Evolutionary conservation across 2,329 filamentous ascomycete genomes (phyloP).

Genomic region (Aureobasidium pullulans): DNA sequence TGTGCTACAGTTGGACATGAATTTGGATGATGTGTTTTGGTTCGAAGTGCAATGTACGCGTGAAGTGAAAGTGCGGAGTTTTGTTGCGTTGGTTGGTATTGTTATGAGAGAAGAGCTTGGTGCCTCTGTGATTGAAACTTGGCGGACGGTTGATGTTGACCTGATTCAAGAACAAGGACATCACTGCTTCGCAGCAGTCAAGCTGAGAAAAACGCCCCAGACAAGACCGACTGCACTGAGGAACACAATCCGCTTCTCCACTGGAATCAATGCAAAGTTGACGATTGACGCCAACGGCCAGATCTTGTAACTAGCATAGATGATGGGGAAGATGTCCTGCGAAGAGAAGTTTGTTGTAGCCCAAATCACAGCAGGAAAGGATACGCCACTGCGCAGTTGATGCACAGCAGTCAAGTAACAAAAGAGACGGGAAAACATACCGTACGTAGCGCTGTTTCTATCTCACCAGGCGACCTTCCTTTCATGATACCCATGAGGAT

Average conservation of each 20-base stretch:
- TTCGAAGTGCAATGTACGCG: no score
- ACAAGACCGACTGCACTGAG: slow-evolving; percentile 62
- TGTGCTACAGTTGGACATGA: no score
- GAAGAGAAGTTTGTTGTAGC: neutral
- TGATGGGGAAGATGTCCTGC: slow-evolving; percentile 39
- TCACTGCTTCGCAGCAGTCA: slow-evolving; percentile 28
- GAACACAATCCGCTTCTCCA: slow-evolving; percentile 62
- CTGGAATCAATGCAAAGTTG: slow-evolving; percentile 63
- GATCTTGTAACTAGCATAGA: slow-evolving; percentile 62
- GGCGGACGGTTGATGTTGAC: no score
- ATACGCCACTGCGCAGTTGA: neutral
- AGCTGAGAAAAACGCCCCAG: slow-evolving; percentile 70
- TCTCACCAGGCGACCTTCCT: slow-evolving; percentile 8
- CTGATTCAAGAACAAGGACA: no score
- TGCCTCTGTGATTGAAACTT: no score
- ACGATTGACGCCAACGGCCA: slow-evolving; percentile 64
- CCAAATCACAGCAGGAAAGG: neutral
- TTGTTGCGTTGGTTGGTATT: no score
- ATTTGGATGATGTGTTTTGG: no score
- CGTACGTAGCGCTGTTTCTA: neutral
- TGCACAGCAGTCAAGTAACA: neutral
- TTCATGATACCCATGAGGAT: slow-evolving; percentile 44
- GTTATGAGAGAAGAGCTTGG: no score
- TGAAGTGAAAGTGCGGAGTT: no score
- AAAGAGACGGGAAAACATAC: neutral